These are phyloP conservation scores for Ambrosiella beaveri DNA, from an alignment of 2,329 filamentous ascomycete genomes.

Conservation along the genomic window DNA sequence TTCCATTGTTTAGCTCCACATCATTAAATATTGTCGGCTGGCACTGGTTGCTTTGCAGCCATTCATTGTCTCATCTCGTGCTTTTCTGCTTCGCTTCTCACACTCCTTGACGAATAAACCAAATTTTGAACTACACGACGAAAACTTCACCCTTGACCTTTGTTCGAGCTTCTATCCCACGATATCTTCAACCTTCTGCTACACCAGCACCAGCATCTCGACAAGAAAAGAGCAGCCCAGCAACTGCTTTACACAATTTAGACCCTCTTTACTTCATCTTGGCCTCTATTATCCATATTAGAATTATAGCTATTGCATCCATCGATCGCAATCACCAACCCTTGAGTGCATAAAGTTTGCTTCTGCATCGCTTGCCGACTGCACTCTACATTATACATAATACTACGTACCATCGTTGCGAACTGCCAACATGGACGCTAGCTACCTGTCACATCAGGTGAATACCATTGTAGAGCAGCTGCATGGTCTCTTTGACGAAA, in stretches of 20 bases:
- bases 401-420: background rate
- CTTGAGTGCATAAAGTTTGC: background rate
- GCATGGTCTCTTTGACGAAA: constrained; percentile 91
- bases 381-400: background rate
- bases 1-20: background rate
- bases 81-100: background rate
- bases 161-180: too few species aligned
- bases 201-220: background rate
- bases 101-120: too few species aligned
- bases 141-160: too few species aligned
- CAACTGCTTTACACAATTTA: background rate
- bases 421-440: constrained; percentile 50
- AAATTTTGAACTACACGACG: too few species aligned
- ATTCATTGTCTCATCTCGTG: background rate
- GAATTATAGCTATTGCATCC: background rate
- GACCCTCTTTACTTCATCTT: background rate
- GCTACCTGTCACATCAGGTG: constrained; percentile 87
- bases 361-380: background rate
- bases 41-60: background rate
- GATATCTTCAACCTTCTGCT: background rate
- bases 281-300: background rate
- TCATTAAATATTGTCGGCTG: background rate
- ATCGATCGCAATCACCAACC: background rate
- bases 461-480: constrained; percentile 84
- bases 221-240: background rate